Evolutionary conservation across 768 basidiomycete species (phyloP).

Genomic region (Brasilioporus rufonigricans): DNA sequence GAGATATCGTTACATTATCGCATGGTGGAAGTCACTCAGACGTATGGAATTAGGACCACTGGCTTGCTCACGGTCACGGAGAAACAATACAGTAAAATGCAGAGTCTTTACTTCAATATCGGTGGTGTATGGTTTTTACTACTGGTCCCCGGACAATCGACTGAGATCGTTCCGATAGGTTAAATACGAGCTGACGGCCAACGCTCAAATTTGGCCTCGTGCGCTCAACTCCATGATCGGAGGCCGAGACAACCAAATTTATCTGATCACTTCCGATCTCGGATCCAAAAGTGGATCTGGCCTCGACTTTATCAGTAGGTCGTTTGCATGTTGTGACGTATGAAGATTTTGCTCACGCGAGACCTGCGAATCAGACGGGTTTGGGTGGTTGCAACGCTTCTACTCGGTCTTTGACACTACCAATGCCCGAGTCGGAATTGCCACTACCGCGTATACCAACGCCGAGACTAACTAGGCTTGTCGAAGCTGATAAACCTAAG

Average conservation of each 20-base stretch:
- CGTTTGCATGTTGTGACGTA: not conserved
- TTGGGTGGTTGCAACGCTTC: slow-evolving; percentile 59
- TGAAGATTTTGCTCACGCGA: not conserved
- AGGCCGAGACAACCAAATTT: slow-evolving; percentile 49
- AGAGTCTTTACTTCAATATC: slow-evolving; percentile 54
- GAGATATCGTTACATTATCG: slow-evolving; percentile 9
- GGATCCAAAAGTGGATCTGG: slow-evolving; percentile 51
- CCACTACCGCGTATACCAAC: slow-evolving; percentile 39
- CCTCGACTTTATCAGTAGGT: slow-evolving; percentile 63
- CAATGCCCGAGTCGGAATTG: slow-evolving; percentile 23
- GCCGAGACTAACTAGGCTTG: slow-evolving; percentile 38
- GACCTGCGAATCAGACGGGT: slow-evolving; percentile 42
- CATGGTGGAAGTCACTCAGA: not conserved
- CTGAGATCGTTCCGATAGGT: slow-evolving; percentile 28
- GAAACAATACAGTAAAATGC: slow-evolving; percentile 44
- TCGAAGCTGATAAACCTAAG: too few species aligned
- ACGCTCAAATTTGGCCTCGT: slow-evolving; percentile 72
- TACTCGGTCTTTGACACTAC: slow-evolving; percentile 52
- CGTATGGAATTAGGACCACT: slow-evolving; percentile 37
- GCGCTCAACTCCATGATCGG: slow-evolving; percentile 55
- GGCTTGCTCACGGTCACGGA: slow-evolving; percentile 55
- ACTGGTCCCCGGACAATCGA: not conserved
- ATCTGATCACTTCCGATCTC: slow-evolving; percentile 55
- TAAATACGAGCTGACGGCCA: slow-evolving; percentile 54
- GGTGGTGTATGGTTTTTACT: slow-evolving; percentile 33